phyloP scores from a whole-genome alignment of 345 rosid species.

The Erodium maritimum region DNA sequence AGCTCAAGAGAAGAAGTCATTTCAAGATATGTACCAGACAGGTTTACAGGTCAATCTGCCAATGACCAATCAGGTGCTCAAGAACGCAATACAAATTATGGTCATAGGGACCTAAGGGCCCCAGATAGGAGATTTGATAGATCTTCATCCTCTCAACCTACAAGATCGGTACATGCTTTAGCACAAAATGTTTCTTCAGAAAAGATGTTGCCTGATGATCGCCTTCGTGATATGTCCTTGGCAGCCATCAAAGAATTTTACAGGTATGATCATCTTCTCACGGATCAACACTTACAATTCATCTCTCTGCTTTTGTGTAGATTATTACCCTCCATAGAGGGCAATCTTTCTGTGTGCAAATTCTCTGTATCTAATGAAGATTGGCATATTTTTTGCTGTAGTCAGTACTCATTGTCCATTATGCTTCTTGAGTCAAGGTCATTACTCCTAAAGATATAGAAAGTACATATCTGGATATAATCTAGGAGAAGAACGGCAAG shows the following conservation, averaged over 20 bases:
- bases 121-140: slow-evolving; percentile 41
- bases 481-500: too few relatives aligned
- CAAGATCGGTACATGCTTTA: slow-evolving; percentile 26
- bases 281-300: not conserved
- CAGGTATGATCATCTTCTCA: slow-evolving; percentile 37
- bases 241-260: slow-evolving; percentile 83
- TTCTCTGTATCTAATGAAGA: too few relatives aligned
- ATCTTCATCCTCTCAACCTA: slow-evolving; percentile 32
- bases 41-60: slow-evolving; percentile 33
- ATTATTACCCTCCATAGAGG: not conserved
- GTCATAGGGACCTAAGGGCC: slow-evolving; percentile 37
- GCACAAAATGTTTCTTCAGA: slow-evolving; percentile 39
- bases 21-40: slow-evolving; percentile 37
- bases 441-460: too few relatives aligned
- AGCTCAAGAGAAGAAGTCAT: slow-evolving; percentile 42
- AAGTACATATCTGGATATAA: too few relatives aligned
- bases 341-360: not conserved
- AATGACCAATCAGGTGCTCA: slow-evolving; percentile 38
- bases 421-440: too few relatives aligned
- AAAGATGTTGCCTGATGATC: slow-evolving; percentile 47
- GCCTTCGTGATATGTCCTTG: slow-evolving; percentile 42
- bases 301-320: not conserved
- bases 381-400: too few relatives aligned
- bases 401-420: too few relatives aligned
- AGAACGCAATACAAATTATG: slow-evolving; percentile 36